Base-by-base conservation (phyloP, 805 yeast species). In the Phaffomyces antillensis region DNA sequence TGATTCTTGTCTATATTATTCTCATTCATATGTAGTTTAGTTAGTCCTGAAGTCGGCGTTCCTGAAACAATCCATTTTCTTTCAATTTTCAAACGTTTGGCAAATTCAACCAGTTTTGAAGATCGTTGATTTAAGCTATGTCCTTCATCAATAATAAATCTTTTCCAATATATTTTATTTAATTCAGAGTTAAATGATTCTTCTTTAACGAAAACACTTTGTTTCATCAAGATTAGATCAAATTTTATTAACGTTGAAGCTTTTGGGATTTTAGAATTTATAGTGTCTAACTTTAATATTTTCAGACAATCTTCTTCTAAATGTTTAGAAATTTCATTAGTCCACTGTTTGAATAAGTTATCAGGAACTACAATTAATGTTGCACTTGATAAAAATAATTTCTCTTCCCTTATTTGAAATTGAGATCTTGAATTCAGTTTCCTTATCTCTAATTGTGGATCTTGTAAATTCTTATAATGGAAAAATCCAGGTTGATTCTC, bases 11-110 rank as follows among this genome's bases (percentile, higher is more conserved):
- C 38, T 15, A 42, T 46, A 15, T 46, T 39, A 17, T 51, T 46
- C 23, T 56, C 60, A 46, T 48, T 51, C 52, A 81, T 72, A 50
- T 77, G 75, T 8, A 79, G 56, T 37, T 71, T 72, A 0, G 88
- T 80, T 42, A 83, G 63, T 0, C 90, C 90, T 0, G 84, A 72
- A 0, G 88, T 82, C 5, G 89, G 89, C 0, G 90, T 83, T 28
- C 90, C 89, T 0, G 85, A 78, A 1, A 83, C 86, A 0, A 81
- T 79, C 90, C 90, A 83, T 48, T 76, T 70, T 41, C 87, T 67
- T 54, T 83, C 90, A 9, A 76, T 75, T 40, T 62, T 59, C 39
- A 83, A 55, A 20, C 65, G 62, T 31, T 66, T 67, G 17, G 85
- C 78, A 31, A 77, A 55, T 9, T 61, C 55, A 8, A 76, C 80